phyloP scores from a whole-genome alignment of 768 basidiomycete species.

The Mycena indigotica region DNA sequence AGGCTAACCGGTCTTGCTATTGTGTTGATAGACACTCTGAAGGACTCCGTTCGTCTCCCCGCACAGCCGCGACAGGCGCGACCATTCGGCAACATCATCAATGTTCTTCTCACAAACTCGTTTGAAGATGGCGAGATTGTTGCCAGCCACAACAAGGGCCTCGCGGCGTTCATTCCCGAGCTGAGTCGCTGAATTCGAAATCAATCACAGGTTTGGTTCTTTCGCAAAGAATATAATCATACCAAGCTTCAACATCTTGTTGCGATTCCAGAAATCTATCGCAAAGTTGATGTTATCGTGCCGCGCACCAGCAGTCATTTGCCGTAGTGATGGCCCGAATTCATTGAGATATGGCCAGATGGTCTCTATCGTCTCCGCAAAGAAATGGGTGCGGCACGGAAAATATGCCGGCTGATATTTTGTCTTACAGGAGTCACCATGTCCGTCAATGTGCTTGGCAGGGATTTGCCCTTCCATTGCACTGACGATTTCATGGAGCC shows the following conservation, averaged over 20 bases:
- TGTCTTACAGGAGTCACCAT: not conserved
- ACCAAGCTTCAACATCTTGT: slow-evolving; percentile 5
- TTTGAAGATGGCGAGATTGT: slow-evolving; percentile 9
- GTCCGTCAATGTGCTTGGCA: not conserved
- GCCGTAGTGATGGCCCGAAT: not conserved
- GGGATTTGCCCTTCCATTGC: not conserved
- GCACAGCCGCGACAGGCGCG: not conserved
- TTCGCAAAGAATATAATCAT: not conserved
- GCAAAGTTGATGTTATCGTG: slow-evolving; percentile 8
- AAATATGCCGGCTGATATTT: not conserved
- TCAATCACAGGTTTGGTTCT: not conserved
- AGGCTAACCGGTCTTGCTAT: slow-evolving; percentile 3
- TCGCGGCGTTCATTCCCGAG: slow-evolving; percentile 4
- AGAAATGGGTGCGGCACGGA: not conserved
- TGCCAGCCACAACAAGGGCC: slow-evolving; percentile 5
- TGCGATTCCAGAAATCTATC: slow-evolving; percentile 3
- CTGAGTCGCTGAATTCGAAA: not conserved
- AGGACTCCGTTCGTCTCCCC: not conserved
- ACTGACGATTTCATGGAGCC: not conserved
- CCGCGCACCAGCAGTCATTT: not conserved
- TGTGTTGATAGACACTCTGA: slow-evolving; percentile 10
- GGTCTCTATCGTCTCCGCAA: not conserved
- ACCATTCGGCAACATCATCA: slow-evolving; percentile 4
- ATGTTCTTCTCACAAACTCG: slow-evolving; percentile 5
- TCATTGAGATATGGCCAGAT: not conserved